phyloP scores from a whole-genome alignment of 2,329 filamentous ascomycete genomes.

The Hypoxylon sp. region DNA sequence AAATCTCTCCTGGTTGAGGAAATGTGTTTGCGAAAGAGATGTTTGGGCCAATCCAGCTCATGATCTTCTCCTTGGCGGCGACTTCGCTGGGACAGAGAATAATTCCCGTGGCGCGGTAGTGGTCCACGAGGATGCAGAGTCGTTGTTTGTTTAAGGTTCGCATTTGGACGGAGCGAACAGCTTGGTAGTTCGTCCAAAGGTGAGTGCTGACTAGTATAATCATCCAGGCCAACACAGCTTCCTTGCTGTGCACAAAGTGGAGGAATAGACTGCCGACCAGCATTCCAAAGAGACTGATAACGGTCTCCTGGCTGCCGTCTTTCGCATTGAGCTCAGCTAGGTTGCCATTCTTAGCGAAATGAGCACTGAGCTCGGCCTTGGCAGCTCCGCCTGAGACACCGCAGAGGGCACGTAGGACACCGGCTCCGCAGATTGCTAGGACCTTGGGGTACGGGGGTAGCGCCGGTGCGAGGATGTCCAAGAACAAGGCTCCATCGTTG shows the following conservation, averaged over 20 bases:
- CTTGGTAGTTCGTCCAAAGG: slow-evolving; percentile 86
- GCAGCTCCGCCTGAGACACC: slow-evolving; percentile 91
- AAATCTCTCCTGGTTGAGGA: slow-evolving; percentile 44
- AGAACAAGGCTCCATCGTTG: slow-evolving; percentile 87
- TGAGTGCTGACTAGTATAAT: slow-evolving; percentile 81
- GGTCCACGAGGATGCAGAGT: slow-evolving; percentile 81
- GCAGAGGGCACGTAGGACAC: slow-evolving; percentile 75
- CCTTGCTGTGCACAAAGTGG: slow-evolving; percentile 77
- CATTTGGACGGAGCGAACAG: slow-evolving; percentile 88
- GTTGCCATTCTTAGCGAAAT: slow-evolving; percentile 91
- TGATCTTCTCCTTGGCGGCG: slow-evolving; percentile 73
- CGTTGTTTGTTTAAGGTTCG: slow-evolving; percentile 87
- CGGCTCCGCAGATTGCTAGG: slow-evolving; percentile 64
- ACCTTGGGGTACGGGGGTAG: slow-evolving; percentile 71
- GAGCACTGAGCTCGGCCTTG: slow-evolving; percentile 90
- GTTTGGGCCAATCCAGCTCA: slow-evolving; percentile 67
- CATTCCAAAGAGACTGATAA: slow-evolving; percentile 91
- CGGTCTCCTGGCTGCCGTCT: slow-evolving; percentile 94
- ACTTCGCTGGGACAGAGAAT: slow-evolving; percentile 77
- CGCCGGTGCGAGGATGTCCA: slow-evolving; percentile 86
- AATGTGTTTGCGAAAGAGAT: slow-evolving; percentile 58
- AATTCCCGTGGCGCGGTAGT: slow-evolving; percentile 64
- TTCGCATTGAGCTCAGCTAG: slow-evolving; percentile 91
- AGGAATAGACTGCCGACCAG: slow-evolving; percentile 86
- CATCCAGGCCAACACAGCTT: slow-evolving; percentile 81